Conservation (phyloP, 805 yeast genomes). For the Cyberlindnera mississippiensis region DNA sequence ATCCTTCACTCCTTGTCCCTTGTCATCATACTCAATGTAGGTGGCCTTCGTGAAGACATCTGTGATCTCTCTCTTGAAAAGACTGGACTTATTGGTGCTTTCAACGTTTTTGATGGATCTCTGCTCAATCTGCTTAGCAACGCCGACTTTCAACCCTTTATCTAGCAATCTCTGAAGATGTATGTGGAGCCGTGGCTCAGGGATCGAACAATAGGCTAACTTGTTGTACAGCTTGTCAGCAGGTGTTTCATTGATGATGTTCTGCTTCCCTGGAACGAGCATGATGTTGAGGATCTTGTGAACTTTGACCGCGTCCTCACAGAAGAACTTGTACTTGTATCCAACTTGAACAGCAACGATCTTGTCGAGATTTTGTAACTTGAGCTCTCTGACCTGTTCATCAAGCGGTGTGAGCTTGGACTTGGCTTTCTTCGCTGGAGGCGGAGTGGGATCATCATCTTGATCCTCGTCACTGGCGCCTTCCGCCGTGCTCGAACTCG, state of each 20-base stretch:
- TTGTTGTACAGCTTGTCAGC: conserved; percentile 47
- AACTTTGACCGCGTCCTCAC: conserved; percentile 75
- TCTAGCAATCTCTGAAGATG: conserved; percentile 72
- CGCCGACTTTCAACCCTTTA: conserved; percentile 76
- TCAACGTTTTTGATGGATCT: conserved; percentile 61
- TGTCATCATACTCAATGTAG: conserved; percentile 58
- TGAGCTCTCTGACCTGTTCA: conserved; percentile 67
- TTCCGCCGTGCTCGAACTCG: neutral
- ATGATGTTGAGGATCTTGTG: conserved; percentile 64
- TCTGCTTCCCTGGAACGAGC: conserved; percentile 65
- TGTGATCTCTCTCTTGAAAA: conserved; percentile 67
- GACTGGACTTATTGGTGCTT: conserved; percentile 45
- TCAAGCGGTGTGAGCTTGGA: conserved; percentile 70
- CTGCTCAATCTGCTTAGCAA: conserved; percentile 82
- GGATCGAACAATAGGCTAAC: conserved; percentile 84
- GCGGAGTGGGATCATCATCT: conserved; percentile 3
- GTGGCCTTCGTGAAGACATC: conserved; percentile 82
- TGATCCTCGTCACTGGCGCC: conserved; percentile 9
- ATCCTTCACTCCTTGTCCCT: conserved; percentile 21
- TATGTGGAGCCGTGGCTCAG: conserved; percentile 67
- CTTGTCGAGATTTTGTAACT: conserved; percentile 57
- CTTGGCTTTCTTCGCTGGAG: conserved; percentile 7
- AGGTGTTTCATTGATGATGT: conserved; percentile 47
- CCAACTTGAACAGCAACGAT: conserved; percentile 85
- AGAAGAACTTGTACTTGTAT: conserved; percentile 83